A percentile compares a stretch with the other conserved stretches of the same genome.
These are phyloP conservation scores for Drechslerella coelobrocha DNA, from an alignment of 2,329 filamentous ascomycete genomes.

Conservation along the genomic window DNA sequence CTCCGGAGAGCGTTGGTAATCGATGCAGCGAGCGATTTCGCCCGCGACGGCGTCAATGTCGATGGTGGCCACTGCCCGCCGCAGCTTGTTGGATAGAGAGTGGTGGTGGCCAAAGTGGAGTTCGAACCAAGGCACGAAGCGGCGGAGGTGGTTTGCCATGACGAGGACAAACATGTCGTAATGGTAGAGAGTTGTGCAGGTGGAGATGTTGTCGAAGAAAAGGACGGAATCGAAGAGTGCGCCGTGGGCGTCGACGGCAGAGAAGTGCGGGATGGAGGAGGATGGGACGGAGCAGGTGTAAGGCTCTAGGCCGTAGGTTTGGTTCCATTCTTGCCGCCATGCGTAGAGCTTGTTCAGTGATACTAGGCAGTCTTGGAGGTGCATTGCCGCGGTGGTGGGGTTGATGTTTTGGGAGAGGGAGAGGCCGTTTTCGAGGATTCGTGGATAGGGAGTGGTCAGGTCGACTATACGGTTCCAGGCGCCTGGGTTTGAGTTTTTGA, in stretches of 20 bases:
- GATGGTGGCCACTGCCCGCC: conserved; percentile 13
- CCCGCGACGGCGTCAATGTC: conserved; percentile 15
- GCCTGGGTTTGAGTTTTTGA: conserved; percentile 4
- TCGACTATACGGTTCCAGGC: conserved; percentile 36
- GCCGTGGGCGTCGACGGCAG: conserved; percentile 26
- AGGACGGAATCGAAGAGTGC: conserved; percentile 38
- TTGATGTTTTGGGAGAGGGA: conserved; percentile 28
- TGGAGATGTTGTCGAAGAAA: conserved; percentile 40
- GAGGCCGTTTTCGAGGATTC: conserved; percentile 29
- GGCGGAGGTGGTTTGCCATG: conserved; percentile 15
- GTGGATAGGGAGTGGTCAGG: conserved; percentile 20
- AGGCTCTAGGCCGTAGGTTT: conserved; percentile 33
- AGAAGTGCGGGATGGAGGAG: conserved; percentile 14
- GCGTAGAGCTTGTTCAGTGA: conserved; percentile 22
- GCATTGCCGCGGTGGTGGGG: conserved; percentile 14
- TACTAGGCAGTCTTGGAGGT: conserved; percentile 29
- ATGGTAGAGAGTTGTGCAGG: conserved; percentile 42
- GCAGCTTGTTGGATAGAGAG: conserved; percentile 11
- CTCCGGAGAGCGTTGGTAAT: conserved; percentile 36
- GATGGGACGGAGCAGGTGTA: conserved; percentile 38
- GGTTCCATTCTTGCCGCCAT: conserved; percentile 46
- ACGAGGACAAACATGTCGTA: conserved; percentile 29
- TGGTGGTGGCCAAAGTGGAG: conserved; percentile 33
- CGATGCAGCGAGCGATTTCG: conserved; percentile 36
- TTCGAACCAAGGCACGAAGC: conserved; percentile 46